Base-by-base conservation (phyloP, 2,329 filamentous ascomycete genomes). In the Aspergillus tamarii region DNA sequence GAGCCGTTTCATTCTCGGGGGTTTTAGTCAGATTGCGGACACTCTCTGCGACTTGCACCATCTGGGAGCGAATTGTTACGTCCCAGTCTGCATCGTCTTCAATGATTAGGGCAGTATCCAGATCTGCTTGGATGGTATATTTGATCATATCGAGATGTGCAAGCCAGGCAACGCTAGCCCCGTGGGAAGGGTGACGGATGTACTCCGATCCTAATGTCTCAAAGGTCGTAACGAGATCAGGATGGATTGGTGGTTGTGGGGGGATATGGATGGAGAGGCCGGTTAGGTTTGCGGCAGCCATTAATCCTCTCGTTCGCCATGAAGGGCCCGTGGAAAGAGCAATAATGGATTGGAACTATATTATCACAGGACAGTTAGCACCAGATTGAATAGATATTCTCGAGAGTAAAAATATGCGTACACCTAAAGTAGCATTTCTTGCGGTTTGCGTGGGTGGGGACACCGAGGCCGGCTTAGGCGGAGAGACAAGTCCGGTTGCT, bases 31-130 rank as follows among this genome's bases (percentile, higher is more conserved):
- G 70, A 10, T 69, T 64, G 16, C 75, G 69, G 2, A 78, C 72
- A 12, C 71, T 74, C 34, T 76, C 70, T 0, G 76, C 74, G 30
- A 79, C 65, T 2, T 71, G 60, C 2, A 55, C 46, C 63, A 76
- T 74, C 61, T 77, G 72, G 9, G 71, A 62, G 48, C 74, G 75
- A 21, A 80, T 68, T 4, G 69, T 67, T 6, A 78, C 66, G 59
- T 80, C 77, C 73, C 74, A 79, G 61, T 79, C 78, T 28, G 76
- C 74, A 56, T 79, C 77, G 52, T 80, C 77, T 60, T 80, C 77
- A 21, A 82, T 78, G 46, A 84, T 76, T 80, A 84, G 43, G 14
- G 65, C 60, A 5, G 66, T 66, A 43, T 70, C 61, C 28, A 64
- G 55, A 23, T 67, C 68, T 7, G 76, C 72, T 50, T 70, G 59